Conservation (phyloP, 2,329 filamentous ascomycete genomes). For the Dactylellina haptotyla region DNA sequence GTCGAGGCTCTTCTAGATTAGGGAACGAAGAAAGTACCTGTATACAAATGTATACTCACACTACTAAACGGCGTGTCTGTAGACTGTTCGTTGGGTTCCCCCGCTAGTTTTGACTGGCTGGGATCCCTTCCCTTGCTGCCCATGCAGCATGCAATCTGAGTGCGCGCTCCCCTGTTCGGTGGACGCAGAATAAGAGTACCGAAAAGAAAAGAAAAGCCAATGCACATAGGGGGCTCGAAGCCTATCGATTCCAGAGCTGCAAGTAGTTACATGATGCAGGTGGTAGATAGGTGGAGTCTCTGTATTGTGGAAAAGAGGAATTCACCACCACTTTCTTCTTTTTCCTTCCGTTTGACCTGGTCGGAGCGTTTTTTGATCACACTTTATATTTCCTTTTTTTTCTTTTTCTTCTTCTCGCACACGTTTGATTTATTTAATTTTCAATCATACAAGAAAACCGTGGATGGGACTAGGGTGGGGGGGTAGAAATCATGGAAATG, state of each 20-base stretch:
- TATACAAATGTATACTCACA: background rate
- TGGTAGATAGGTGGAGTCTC: background rate
- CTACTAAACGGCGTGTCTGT: constrained; percentile 23
- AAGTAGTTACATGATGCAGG: background rate
- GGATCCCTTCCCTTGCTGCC: constrained; percentile 15
- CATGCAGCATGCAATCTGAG: constrained; percentile 41
- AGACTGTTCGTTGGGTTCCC: constrained; percentile 17
- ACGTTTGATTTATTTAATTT: background rate
- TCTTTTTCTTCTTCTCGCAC: background rate
- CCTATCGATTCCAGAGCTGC: constrained; percentile 37
- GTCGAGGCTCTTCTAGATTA: background rate
- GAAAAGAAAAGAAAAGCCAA: background rate
- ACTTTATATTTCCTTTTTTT: constrained; percentile 7
- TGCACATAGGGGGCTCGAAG: constrained; percentile 15
- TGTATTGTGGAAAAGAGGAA: background rate
- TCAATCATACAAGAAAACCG: background rate
- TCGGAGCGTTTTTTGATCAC: constrained; percentile 5
- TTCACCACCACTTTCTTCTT: background rate
- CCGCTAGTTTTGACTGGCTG: constrained; percentile 17
- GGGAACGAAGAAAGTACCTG: background rate
- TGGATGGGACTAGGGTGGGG: constrained; percentile 3
- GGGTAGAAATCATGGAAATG: constrained; percentile 29
- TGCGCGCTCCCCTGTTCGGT: background rate
- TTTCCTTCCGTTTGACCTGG: background rate
- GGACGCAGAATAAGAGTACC: background rate